Evolutionary conservation across 768 basidiomycete genomes (phyloP).

Genomic region (Gyrodon lividus): DNA sequence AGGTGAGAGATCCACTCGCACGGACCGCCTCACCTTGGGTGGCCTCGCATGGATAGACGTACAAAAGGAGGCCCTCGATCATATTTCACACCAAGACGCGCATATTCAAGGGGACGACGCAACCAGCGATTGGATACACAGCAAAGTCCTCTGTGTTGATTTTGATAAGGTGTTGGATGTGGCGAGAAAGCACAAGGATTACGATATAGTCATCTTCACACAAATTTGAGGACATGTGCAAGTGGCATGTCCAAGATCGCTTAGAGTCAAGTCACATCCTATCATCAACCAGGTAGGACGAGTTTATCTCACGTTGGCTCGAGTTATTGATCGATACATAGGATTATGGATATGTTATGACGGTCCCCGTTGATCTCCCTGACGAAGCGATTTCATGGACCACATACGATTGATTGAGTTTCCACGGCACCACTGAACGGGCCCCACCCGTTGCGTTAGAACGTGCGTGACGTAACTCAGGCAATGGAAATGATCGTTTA

Average conservation of each 20-base stretch:
- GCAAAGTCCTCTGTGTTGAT: not conserved
- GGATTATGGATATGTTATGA: not conserved
- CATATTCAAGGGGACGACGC: not conserved
- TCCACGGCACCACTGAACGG: no score
- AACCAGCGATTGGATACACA: not conserved
- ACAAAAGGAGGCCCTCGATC: not conserved
- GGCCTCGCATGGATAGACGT: not conserved
- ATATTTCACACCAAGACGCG: not conserved
- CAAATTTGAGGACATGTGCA: no score
- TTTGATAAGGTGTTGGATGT: not conserved
- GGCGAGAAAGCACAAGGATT: no score
- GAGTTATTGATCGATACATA: not conserved
- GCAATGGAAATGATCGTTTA: no score
- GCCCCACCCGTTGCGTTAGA: no score
- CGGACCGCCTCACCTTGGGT: no score
- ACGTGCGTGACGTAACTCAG: no score
- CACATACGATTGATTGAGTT: no score
- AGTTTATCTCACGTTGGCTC: not conserved
- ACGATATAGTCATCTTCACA: no score
- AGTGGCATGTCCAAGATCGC: not conserved
- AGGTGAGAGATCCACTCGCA: not conserved
- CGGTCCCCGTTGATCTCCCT: no score
- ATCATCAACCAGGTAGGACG: not conserved
- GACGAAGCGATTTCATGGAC: no score
- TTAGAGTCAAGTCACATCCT: not conserved